Base-by-base conservation (phyloP, 768 basidiomycete species). In the Naganishia friedmannii region DNA sequence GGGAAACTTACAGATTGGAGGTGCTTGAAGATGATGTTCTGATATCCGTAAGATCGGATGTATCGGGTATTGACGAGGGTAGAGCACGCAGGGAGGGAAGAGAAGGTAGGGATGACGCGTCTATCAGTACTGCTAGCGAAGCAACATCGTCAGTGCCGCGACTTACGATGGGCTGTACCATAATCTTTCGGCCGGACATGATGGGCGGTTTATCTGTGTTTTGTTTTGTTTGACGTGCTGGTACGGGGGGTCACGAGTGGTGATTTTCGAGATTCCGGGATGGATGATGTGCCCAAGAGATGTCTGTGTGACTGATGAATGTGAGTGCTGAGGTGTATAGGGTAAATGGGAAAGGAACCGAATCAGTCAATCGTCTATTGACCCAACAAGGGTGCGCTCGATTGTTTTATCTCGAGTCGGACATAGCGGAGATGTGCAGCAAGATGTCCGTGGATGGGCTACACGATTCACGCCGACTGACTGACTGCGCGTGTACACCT, bases 11-110 rank as follows among this genome's bases (percentile, higher is more conserved):
- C 92, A 83, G 90, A 88, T 80, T 95, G 93, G 34, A 96, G 85
- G 83, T 95, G 92, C 88, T 95, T 94, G 86, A 96, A 96, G 82
- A 96, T 96, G 73, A 95, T 90, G 84, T 95, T 95, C 92, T 94
- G 73, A 6, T 17, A 21, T 17, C 21, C 23, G 6, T 26, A 17
- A 34, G 9, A 28, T 2, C 29, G n/a, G 23, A 48, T 29, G 23
- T 3, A 21, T 12, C 77, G 70, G 77, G 76, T 19, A 77, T 60
- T 46, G 73, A 73, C 10, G 68, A 67, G 71, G 77, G 77, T 54
- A 77, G 72, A 67, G 77, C 76, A 70, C 76, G 17, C 29, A 6
- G 5, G n/a, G 15, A 34, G 75, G n/a, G 74, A 75, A 74, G 71
- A 76, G 74, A 74, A 75, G 60, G 4, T 4, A 37, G 28, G 28